phyloP scores from a whole-genome alignment of 2,329 filamentous ascomycete species.

The Phialophora verrucosa region DNA sequence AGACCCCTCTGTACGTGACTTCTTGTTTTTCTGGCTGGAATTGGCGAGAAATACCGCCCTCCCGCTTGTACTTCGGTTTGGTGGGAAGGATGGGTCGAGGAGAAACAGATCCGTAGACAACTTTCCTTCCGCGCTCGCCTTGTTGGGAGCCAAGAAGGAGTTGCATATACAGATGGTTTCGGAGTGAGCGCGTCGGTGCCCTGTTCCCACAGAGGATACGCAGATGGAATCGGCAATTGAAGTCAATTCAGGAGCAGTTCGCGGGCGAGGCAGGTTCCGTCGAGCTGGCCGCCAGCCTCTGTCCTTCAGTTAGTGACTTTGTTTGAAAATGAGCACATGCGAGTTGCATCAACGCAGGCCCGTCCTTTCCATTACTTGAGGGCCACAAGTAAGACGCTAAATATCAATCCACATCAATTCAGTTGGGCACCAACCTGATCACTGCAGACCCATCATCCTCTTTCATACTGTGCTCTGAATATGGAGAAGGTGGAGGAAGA shows the following conservation, averaged over 20 bases:
- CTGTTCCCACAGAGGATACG: not conserved
- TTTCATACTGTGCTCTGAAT: not conserved
- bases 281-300: constrained; percentile 1
- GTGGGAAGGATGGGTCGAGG: not conserved
- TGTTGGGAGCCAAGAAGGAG: not conserved
- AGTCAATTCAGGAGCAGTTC: constrained; percentile 25
- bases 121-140: not conserved
- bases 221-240: not conserved
- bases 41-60: not conserved
- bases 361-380: not conserved
- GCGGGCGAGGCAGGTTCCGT: constrained; percentile 22
- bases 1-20: not conserved
- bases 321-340: not conserved
- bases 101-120: not conserved
- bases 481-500: not conserved
- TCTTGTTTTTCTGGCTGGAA: not conserved
- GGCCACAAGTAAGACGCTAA: not conserved
- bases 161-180: not conserved
- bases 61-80: not conserved
- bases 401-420: not conserved
- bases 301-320: constrained; percentile 5
- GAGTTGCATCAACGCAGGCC: not conserved
- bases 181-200: constrained; percentile 11
- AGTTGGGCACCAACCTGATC: constrained; percentile 20
- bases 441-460: not conserved